Conservation (phyloP, 2,329 filamentous ascomycete species). For the Xylariaceae sp. region DNA sequence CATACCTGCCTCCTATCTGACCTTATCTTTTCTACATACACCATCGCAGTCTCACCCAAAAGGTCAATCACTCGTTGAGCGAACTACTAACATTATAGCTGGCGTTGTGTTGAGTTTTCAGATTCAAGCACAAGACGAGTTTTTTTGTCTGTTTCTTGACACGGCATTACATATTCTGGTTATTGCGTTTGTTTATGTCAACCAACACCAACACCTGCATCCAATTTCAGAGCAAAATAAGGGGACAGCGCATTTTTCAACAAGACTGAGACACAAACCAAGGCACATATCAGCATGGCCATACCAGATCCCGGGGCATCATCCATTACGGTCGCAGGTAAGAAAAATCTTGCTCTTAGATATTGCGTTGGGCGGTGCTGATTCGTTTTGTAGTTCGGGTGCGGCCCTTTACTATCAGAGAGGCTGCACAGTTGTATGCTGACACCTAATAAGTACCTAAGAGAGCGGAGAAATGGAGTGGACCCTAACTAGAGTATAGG, state of each 20-base stretch:
- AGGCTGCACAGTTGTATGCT: constrained; percentile 84
- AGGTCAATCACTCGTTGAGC: background rate
- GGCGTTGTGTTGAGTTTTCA: background rate
- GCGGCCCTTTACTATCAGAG: constrained; percentile 78
- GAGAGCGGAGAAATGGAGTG: background rate
- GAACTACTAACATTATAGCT: background rate
- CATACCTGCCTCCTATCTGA: background rate
- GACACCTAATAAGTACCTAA: background rate
- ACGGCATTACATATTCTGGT: constrained; percentile 1
- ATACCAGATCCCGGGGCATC: constrained; percentile 51
- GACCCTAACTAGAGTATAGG: constrained; percentile 40
- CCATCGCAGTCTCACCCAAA: background rate
- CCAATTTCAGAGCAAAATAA: constrained; percentile 8
- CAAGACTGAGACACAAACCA: constrained; percentile 2
- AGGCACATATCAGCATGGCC: constrained; percentile 35
- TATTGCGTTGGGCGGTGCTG: constrained; percentile 26
- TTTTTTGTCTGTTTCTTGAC: constrained; percentile 1
- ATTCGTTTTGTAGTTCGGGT: constrained; percentile 60
- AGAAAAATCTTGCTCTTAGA: constrained; percentile 20
- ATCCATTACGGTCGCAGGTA: constrained; percentile 63
- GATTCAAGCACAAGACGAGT: background rate
- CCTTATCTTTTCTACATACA: background rate
- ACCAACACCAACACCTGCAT: constrained; percentile 8
- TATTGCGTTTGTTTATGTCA: constrained; percentile 27
- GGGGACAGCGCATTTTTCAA: constrained; percentile 12